Base-by-base conservation (phyloP, 108 stramenopile genomes). In the Poteriospumella lacustris region DNA sequence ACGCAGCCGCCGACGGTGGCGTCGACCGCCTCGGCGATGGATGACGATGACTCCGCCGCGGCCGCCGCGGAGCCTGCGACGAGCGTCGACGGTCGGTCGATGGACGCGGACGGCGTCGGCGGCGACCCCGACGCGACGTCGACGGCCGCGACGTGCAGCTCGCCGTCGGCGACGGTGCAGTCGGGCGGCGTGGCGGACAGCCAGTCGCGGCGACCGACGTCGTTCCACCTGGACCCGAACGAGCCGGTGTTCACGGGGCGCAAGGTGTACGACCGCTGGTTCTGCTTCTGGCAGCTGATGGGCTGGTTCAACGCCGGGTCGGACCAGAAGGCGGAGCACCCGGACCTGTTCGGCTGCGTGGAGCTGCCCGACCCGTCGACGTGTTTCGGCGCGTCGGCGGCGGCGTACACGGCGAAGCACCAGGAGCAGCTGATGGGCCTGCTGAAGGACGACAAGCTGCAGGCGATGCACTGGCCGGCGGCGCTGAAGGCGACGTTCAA, bases 231-330 rank as follows among this genome's bases (percentile, higher is more conserved):
- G 38, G 26, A 36, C 9, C 70, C 70, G 5, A 42, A 73, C 42
- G 70, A 73, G 31, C 44, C 47, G 5, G 31, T 73, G 9, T 73
- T 33, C 24, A 5, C 5, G 31, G 36, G 41, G 9, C 12, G 5
- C 26, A 73, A 34, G 47, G 41, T 26, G 9, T 73, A 73, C 36
- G 9, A 36, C 9, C 36, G 9, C 5, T 19, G 38, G 3, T 73
- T 52, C 41, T n/a, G 24, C 9, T 73, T 73, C 42, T 73, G 70
- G 70, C 70, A 73, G 33, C 24, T 44, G 43, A 73, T 73, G 19
- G 70, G 70, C 5, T 73, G 70, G 70, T 73, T 42, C 31, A 73
- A 73, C 36, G 70, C 70, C 33, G 70, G 12, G 33, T 33, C 70
- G 36, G 70, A 73, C 31, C 9, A 73, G 5, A 56, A 73, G 31